Evolutionary conservation across 805 yeast species (phyloP), one percentile per base, ranked within the genome.

Genomic region (Debaryomyces tyrocola): DNA sequence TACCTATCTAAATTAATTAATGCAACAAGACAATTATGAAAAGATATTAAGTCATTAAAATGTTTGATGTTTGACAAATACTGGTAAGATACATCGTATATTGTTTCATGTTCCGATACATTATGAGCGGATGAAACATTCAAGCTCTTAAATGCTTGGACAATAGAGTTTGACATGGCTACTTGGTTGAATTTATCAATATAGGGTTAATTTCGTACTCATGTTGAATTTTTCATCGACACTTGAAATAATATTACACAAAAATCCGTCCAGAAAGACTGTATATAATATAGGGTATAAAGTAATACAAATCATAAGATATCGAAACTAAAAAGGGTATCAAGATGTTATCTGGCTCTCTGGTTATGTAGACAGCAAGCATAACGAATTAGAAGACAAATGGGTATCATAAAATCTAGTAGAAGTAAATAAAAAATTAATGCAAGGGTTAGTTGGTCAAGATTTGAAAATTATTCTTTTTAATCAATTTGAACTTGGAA

Each of bases 1-100:
- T 79, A 84, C 50, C 71, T 69, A 59, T 85, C 90, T 47, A 78
- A 63, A 54, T 81, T 80, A 59, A 83, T 81, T 58, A 82, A 69
- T 4, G 89, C 79, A 10, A 80, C 79, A 31, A 84, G 60, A 57
- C 83, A 79, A 49, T 67, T 65, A 40, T 62, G 62, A 56, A 71
- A 69, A 0, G 77, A 62, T 43, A 61, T 62, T 20, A 58, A 43
- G 44, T 73, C 77, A 48, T 63, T 48, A 52, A 63, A 72, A 34
- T 64, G 52, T 45, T 70, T 69, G 40, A 69, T 64, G 18, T 69
- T 69, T 29, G 73, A 56, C 45, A 73, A 59, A 51, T 70, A 73
- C 40, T 70, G 73, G 50, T 68, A 71, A 15, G 76, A 70, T 5
- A 73, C 67, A 20, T 67, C 65, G 46, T 55, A 73, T 10, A 73